phyloP scores from a whole-genome alignment of 2,329 filamentous ascomycete genomes.

The Arthrobotrys entomopaga region DNA sequence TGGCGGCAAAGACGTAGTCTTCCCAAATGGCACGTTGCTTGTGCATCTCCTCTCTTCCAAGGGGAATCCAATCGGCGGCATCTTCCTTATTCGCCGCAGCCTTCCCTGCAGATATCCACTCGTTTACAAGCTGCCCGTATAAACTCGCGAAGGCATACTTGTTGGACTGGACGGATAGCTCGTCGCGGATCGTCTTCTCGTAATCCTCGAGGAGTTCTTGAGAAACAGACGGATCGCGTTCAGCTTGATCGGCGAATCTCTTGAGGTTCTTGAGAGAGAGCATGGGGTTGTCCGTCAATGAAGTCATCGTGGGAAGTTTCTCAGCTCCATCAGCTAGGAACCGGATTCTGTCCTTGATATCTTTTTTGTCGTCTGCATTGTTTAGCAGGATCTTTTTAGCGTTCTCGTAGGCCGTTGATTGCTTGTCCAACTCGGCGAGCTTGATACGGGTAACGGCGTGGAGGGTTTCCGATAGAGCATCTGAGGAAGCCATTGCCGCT shows the following conservation, averaged over 20 bases:
- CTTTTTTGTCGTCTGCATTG: constrained; percentile 57
- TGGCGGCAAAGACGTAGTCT: constrained; percentile 67
- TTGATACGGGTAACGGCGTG: constrained; percentile 69
- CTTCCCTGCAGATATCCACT: constrained; percentile 64
- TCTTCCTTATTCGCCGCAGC: constrained; percentile 57
- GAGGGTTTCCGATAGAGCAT: constrained; percentile 63
- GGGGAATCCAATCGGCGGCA: constrained; percentile 57
- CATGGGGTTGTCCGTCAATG: constrained; percentile 57
- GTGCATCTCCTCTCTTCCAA: constrained; percentile 67
- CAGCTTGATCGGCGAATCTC: constrained; percentile 67
- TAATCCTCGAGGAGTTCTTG: constrained; percentile 64
- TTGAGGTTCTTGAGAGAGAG: constrained; percentile 64
- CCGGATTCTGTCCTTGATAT: constrained; percentile 60
- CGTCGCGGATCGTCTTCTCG: constrained; percentile 65
- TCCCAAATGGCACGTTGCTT: constrained; percentile 69
- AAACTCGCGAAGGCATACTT: constrained; percentile 69
- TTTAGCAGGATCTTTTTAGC: constrained; percentile 64
- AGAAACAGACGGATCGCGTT: constrained; percentile 68
- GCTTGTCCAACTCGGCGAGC: constrained; percentile 68
- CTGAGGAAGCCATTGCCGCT: constrained; percentile 29
- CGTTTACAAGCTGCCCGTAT: constrained; percentile 68
- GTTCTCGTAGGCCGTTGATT: constrained; percentile 66
- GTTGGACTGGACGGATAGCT: constrained; percentile 66
- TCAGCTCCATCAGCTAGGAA: constrained; percentile 62
- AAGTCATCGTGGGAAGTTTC: constrained; percentile 60